Percentiles rank a stretch among this genome's conserved stretches.
Conservation (phyloP, 2,329 filamentous ascomycete genomes). For the Trichophaea hybrida region DNA sequence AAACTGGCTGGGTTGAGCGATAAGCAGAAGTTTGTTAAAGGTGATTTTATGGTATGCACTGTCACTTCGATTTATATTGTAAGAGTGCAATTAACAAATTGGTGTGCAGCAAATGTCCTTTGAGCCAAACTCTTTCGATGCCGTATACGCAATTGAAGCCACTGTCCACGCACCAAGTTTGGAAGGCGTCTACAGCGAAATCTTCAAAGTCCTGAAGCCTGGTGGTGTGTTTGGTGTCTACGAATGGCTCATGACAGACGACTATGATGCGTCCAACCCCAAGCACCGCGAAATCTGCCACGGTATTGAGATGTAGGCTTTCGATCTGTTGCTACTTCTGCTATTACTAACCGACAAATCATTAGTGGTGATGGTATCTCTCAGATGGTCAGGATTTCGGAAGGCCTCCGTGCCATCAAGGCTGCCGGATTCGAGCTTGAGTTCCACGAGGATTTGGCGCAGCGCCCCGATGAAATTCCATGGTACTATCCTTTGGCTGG, state of each 20-base stretch:
- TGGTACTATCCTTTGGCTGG: conserved; percentile 93
- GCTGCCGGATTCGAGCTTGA: conserved; percentile 74
- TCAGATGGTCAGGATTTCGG: conserved; percentile 84
- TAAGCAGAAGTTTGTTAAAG: conserved; percentile 71
- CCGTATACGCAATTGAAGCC: conserved; percentile 92
- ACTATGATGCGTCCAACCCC: conserved; percentile 78
- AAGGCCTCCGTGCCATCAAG: conserved; percentile 70
- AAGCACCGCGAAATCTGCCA: conserved; percentile 81
- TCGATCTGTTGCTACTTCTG: neutral
- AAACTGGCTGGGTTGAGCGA: conserved; percentile 63
- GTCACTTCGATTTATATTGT: neutral
- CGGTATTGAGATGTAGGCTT: conserved; percentile 60
- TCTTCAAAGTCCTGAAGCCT: conserved; percentile 88
- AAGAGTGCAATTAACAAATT: conserved; percentile 1
- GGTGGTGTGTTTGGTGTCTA: conserved; percentile 94
- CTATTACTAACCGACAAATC: neutral
- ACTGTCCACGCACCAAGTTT: conserved; percentile 87
- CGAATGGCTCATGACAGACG: conserved; percentile 97
- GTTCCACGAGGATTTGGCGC: conserved; percentile 73
- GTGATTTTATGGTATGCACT: conserved; percentile 69
- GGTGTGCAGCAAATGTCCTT: conserved; percentile 70
- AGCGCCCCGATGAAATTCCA: conserved; percentile 57
- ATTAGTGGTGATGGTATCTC: conserved; percentile 70
- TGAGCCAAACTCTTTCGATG: conserved; percentile 80
- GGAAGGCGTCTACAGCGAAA: conserved; percentile 84